Evolutionary conservation across 2,329 filamentous ascomycete genomes (phyloP).

Genomic region (Penicillium freii): DNA sequence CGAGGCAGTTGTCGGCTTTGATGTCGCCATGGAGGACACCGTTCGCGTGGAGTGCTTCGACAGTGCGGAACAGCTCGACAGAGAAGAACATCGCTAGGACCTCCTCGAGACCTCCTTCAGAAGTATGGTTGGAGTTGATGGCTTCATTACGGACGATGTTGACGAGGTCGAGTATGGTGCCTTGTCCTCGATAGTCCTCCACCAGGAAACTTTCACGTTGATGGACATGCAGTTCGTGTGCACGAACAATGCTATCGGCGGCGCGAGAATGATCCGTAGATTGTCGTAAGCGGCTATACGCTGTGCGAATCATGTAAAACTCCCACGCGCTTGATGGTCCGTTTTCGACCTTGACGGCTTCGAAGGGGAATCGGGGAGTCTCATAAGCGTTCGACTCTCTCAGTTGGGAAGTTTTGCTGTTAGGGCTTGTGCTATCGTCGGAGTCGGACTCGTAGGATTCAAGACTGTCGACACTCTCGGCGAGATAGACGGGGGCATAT

Average conservation of each 20-base stretch:
- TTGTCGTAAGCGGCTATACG: conserved; percentile 68
- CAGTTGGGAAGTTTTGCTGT: conserved; percentile 55
- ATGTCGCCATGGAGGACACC: conserved; percentile 87
- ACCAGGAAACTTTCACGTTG: conserved; percentile 85
- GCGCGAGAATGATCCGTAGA: conserved; percentile 62
- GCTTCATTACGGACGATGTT: conserved; percentile 75
- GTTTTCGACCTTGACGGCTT: conserved; percentile 90
- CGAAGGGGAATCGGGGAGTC: conserved; percentile 57
- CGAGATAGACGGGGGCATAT: conserved; percentile 91
- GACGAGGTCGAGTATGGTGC: conserved; percentile 90
- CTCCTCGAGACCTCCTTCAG: conserved; percentile 77
- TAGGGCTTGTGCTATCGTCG: conserved; percentile 43
- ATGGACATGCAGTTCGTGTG: conserved; percentile 89
- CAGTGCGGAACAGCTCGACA: conserved; percentile 83
- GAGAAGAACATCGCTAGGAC: conserved; percentile 91
- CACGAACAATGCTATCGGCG: conserved; percentile 73
- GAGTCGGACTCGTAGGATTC: conserved; percentile 35
- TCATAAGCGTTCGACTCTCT: conserved; percentile 19
- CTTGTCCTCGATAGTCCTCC: conserved; percentile 82
- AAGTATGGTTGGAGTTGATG: conserved; percentile 47
- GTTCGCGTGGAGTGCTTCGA: conserved; percentile 79
- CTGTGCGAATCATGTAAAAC: conserved; percentile 88
- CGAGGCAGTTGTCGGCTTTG: conserved; percentile 91
- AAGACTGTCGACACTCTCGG: conserved; percentile 66
- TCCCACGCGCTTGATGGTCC: conserved; percentile 86